Base-by-base conservation (phyloP, 352 stramenopile genomes). In the Phytophthora constricta region DNA sequence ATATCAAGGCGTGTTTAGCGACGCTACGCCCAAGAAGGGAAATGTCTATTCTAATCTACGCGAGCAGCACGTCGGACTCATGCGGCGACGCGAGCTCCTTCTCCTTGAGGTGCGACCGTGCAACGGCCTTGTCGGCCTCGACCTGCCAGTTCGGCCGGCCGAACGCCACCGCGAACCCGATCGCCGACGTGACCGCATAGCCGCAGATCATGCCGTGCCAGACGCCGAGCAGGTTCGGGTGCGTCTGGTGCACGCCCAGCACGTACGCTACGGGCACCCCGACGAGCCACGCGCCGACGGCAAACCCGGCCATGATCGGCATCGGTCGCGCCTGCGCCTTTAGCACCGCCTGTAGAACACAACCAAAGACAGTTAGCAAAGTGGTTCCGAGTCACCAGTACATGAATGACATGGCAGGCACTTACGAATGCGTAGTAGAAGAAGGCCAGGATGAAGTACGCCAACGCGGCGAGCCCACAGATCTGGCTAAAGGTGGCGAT, bases 371-470 rank as follows among this genome's bases (percentile, higher is more conserved):
- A n/a, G 17, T 23, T 8, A 54, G 49, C 52, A 47, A 50, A 16
- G 43, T 3, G 4, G 31, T n/a, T 27, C 1, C 37, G 27, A 19
- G 19, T 20, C 34, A 34, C 16, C 27, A 50, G 16, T 20, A 57
- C 26, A 37, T 42, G n/a, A 26, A 26, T 37, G 31, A 37, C 31
- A 37, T 13, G 13, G 13, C 31, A 27, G 5, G 49, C 1, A 77
- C 76, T 62, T 54, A 88, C 84, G 55, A 93, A 84, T 11, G 86
- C 76, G 46, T 87, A 88, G 72, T 90, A 97, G 72, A 95, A 95
- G 64, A 96, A 87, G n/a, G 57, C 70, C 22, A 97, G 74, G 5
- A 87, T 75, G 45, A 88, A 61, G 66, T 96, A 96, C 8, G 77
- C 84, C 20, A 89, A 49, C 9, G 74, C 78, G 0, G 84, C 75